phyloP scores from a whole-genome alignment of 805 yeast species.

The Wickerhamiella spandovensis region DNA sequence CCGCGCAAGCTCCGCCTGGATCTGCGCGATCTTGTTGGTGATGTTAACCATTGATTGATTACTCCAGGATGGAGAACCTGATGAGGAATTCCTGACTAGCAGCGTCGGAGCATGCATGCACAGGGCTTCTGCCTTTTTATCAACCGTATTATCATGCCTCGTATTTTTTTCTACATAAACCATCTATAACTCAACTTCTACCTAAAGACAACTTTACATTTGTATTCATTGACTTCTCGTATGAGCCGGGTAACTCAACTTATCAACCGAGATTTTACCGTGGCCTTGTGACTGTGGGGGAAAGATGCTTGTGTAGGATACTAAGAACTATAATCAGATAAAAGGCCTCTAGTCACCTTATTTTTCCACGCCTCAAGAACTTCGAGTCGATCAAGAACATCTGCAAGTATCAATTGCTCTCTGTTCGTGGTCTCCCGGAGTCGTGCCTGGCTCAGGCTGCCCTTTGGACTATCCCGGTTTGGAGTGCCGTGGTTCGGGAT shows the following conservation, averaged over 20 bases:
- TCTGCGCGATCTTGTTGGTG: conserved; percentile 66
- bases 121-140: neutral
- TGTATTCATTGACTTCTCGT: no score
- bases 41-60: conserved; percentile 18
- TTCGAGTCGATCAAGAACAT: neutral
- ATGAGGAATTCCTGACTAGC: neutral
- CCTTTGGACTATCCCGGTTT: no score
- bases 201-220: no score
- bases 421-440: neutral
- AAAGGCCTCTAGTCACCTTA: neutral
- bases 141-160: neutral
- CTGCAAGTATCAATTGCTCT: neutral
- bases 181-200: no score
- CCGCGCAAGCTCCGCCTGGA: conserved; percentile 85
- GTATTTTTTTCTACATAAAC: no score
- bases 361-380: neutral
- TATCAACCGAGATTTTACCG: no score
- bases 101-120: neutral
- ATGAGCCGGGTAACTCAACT: no score
- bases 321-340: no score
- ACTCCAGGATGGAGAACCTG: neutral
- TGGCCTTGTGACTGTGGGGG: no score
- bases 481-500: no score
- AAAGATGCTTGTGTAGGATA: no score
- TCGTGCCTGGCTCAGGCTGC: no score